These are phyloP conservation scores for Globisporangium nodosum DNA, from an alignment of 352 stramenopile genomes.

Conservation along the genomic window DNA sequence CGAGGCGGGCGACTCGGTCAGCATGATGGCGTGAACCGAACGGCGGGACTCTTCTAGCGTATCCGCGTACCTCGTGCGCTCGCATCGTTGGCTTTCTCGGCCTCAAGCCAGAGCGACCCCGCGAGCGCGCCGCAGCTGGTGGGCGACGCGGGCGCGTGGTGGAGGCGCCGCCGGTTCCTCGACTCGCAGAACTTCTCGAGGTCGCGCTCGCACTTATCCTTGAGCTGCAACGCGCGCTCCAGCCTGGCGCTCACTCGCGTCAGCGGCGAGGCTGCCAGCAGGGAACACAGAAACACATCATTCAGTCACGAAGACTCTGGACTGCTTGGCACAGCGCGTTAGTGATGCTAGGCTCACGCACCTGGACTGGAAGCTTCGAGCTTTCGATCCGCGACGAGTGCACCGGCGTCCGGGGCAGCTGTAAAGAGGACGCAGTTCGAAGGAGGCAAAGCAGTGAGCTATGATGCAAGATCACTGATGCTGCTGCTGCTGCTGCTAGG, in stretches of 20 bases:
- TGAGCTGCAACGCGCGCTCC: slow-evolving; percentile 45
- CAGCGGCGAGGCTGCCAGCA: slow-evolving; percentile 8
- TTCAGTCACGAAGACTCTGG: too few relatives aligned
- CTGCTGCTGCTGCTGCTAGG: background rate
- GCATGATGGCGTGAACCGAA: background rate
- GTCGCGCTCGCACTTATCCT: slow-evolving; percentile 48
- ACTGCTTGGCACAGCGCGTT: background rate
- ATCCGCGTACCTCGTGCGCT: slow-evolving; percentile 22
- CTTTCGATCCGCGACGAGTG: background rate
- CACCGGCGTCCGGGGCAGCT: background rate
- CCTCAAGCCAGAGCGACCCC: slow-evolving; percentile 21
- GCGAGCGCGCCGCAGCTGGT: slow-evolving; percentile 6
- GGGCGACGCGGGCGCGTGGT: background rate
- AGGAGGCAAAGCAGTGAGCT: background rate
- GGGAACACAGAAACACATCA: background rate
- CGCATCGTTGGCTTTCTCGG: slow-evolving; percentile 33
- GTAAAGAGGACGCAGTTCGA: background rate
- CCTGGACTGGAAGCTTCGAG: background rate
- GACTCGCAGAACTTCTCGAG: slow-evolving; percentile 38
- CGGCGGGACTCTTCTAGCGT: background rate
- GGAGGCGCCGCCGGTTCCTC: slow-evolving; percentile 18
- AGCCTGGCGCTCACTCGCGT: slow-evolving; percentile 34
- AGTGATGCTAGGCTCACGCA: background rate
- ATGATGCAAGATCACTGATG: background rate
- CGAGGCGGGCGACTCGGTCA: background rate